Evolutionary conservation across 108 stramenopile species (phyloP).

Genomic region (Hondaea fermentalgiana): DNA sequence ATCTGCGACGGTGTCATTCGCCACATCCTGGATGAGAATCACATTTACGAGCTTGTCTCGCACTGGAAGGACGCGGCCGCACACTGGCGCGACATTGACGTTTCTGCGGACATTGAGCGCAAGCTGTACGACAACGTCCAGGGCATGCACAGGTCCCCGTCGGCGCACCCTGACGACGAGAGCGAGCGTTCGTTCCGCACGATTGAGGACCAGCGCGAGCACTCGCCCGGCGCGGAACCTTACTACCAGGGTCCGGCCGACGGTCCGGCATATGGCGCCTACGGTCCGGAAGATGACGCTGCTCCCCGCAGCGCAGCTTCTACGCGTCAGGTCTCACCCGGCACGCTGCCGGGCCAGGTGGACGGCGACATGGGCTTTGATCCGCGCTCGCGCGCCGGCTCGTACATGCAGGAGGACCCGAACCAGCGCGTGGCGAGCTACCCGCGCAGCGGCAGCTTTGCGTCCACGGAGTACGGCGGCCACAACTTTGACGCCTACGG

Average conservation of each 20-base stretch:
- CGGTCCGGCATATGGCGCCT: not conserved
- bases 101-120: not conserved
- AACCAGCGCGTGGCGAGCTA: too few relatives aligned
- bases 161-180: not conserved
- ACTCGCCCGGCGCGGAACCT: too few relatives aligned
- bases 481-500: too few relatives aligned
- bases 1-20: not conserved
- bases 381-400: too few relatives aligned
- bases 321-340: too few relatives aligned
- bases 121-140: not conserved
- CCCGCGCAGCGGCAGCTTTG: too few relatives aligned
- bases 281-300: not conserved
- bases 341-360: too few relatives aligned
- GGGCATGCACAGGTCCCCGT: not conserved
- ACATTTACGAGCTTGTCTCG: not conserved
- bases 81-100: not conserved
- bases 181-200: not conserved
- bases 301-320: not conserved
- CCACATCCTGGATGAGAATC: constrained; percentile 1
- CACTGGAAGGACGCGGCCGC: not conserved
- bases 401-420: too few relatives aligned
- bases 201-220: not conserved
- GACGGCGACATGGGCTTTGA: too few relatives aligned
- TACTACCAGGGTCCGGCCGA: too few relatives aligned
- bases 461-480: too few relatives aligned